phyloP scores from a whole-genome alignment of 2,329 filamentous ascomycete genomes.

The Neonectria magnoliae region DNA sequence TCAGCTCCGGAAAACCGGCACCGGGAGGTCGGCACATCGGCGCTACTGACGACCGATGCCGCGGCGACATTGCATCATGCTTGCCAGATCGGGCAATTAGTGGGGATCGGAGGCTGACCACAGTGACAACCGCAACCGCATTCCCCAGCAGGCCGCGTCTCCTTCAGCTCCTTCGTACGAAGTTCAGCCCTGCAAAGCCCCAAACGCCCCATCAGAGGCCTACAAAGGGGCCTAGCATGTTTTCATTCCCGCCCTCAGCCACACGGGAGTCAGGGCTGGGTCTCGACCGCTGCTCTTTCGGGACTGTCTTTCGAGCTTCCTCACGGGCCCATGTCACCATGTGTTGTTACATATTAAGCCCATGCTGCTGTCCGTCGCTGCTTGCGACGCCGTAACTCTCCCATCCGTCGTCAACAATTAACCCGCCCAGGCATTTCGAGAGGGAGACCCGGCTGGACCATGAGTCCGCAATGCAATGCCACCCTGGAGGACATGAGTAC shows the following conservation, averaged over 20 bases:
- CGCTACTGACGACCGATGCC: background rate
- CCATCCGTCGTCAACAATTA: background rate
- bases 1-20: slow-evolving; percentile 20
- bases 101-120: background rate
- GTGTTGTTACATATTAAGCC: background rate
- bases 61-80: slow-evolving; percentile 9
- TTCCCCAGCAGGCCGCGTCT: background rate
- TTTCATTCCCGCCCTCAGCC: background rate
- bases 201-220: background rate
- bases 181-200: background rate
- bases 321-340: background rate
- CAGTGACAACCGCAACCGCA: background rate
- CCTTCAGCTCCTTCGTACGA: background rate
- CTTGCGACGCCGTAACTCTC: background rate
- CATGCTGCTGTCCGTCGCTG: background rate
- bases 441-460: slow-evolving; percentile 21
- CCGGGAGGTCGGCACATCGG: background rate
- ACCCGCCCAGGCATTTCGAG: background rate
- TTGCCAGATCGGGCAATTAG: background rate
- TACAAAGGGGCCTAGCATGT: background rate
- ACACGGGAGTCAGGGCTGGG: background rate
- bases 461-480: slow-evolving; percentile 55
- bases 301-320: background rate
- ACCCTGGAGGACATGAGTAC: slow-evolving; percentile 57
- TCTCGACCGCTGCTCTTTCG: background rate